Evolutionary conservation across 1,284 basidiomycete species (phyloP).

Genomic region (Singerocomus rubriflavus): DNA sequence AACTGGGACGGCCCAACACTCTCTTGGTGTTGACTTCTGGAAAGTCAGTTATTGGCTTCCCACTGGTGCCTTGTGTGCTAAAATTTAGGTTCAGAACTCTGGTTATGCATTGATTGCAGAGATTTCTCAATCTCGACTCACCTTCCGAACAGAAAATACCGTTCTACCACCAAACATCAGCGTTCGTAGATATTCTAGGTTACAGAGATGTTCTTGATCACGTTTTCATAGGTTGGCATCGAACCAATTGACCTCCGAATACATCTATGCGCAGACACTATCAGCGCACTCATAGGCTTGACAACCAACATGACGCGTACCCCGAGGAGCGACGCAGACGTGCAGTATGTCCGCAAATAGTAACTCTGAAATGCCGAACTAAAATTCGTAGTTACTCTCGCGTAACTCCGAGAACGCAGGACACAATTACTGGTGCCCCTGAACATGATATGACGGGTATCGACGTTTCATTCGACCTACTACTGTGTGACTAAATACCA

Average conservation of each 20-base stretch:
- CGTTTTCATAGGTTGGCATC: constrained; percentile 42
- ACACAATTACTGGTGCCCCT: constrained; percentile 6
- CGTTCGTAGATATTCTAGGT: constrained; percentile 33
- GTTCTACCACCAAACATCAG: constrained; percentile 34
- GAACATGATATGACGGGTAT: constrained; percentile 35
- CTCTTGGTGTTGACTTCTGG: constrained; percentile 53
- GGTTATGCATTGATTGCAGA: constrained; percentile 73
- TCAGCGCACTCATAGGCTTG: constrained; percentile 52
- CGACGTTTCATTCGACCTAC: background rate
- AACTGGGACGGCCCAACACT: constrained; percentile 5
- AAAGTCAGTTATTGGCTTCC: constrained; percentile 48
- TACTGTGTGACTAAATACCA: constrained; percentile 6
- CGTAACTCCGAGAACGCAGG: constrained; percentile 7
- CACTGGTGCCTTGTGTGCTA: constrained; percentile 6
- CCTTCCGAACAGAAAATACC: constrained; percentile 35
- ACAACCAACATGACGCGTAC: constrained; percentile 44
- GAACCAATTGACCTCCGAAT: constrained; percentile 48
- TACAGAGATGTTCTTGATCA: background rate
- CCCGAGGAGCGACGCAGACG: constrained; percentile 37
- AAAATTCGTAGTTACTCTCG: constrained; percentile 11
- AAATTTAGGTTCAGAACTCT: constrained; percentile 35
- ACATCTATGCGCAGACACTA: constrained; percentile 69
- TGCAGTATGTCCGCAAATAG: constrained; percentile 35
- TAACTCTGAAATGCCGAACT: background rate
- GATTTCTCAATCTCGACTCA: constrained; percentile 47